Evolutionary conservation across 2,329 filamentous ascomycete species (phyloP).

Genomic region (Diaporthe batatas): DNA sequence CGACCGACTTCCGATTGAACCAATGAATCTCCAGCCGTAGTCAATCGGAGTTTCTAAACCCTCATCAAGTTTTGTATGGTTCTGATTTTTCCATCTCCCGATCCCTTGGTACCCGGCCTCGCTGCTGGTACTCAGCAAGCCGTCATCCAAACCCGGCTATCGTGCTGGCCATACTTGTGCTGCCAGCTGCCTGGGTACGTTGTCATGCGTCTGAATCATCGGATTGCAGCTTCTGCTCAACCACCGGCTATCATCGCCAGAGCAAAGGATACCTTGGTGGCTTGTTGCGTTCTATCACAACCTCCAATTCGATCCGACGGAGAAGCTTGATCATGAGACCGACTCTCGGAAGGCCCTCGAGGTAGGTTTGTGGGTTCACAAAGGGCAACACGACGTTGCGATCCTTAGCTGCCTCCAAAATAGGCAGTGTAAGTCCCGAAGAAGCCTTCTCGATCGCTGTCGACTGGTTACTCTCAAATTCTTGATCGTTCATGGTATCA

Average conservation of each 20-base stretch:
- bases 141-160: neutral
- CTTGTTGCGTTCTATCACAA: neutral
- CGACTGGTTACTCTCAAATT: neutral
- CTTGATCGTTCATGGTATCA: neutral
- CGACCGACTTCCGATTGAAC: too few species aligned
- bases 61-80: too few species aligned
- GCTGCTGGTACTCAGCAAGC: neutral
- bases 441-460: neutral
- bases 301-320: neutral
- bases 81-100: too few species aligned
- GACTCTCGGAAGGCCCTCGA: neutral
- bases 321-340: neutral
- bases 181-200: neutral
- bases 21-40: too few species aligned
- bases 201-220: neutral
- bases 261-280: neutral
- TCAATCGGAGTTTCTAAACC: too few species aligned
- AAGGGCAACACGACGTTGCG: neutral
- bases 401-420: neutral
- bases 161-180: neutral
- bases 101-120: too few species aligned
- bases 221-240: neutral
- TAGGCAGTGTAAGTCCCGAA: neutral
- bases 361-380: neutral
- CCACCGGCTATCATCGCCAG: neutral